Conservation (phyloP, 495 filamentous ascomycete genomes). For the Talaromyces thailandensis region DNA sequence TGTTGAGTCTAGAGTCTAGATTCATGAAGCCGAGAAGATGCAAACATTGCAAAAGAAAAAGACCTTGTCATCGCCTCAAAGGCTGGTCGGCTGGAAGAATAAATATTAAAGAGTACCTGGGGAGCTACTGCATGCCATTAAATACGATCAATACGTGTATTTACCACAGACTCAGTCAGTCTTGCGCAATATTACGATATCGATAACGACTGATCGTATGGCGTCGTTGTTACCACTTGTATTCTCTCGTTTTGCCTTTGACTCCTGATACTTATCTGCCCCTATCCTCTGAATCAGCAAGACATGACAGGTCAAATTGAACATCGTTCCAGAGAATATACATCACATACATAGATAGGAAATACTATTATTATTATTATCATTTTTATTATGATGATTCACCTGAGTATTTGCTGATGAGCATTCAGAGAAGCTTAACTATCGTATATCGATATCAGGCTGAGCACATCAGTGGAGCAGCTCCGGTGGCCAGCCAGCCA, state of each 20-base stretch:
- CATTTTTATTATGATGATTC: too few species aligned
- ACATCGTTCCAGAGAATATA: not conserved
- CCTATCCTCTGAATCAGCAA: not conserved
- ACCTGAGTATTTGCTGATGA: not conserved
- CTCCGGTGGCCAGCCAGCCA: not conserved
- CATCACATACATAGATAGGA: not conserved
- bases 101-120: not conserved
- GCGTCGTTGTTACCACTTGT: too few species aligned
- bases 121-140: not conserved
- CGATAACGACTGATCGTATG: not conserved
- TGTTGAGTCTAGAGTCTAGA: not conserved
- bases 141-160: not conserved
- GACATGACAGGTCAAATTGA: not conserved
- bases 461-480: not conserved
- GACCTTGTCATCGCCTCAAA: not conserved
- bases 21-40: not conserved
- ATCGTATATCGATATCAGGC: not conserved
- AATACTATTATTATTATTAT: too few species aligned
- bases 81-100: not conserved
- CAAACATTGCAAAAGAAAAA: not conserved
- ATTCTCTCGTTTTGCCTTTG: not conserved
- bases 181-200: constrained; percentile 1
- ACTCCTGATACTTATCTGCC: too few species aligned
- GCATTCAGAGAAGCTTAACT: too few species aligned
- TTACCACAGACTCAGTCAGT: not conserved